phyloP scores from a whole-genome alignment of 2,329 filamentous ascomycete genomes.

The Cladosporium sp. region DNA sequence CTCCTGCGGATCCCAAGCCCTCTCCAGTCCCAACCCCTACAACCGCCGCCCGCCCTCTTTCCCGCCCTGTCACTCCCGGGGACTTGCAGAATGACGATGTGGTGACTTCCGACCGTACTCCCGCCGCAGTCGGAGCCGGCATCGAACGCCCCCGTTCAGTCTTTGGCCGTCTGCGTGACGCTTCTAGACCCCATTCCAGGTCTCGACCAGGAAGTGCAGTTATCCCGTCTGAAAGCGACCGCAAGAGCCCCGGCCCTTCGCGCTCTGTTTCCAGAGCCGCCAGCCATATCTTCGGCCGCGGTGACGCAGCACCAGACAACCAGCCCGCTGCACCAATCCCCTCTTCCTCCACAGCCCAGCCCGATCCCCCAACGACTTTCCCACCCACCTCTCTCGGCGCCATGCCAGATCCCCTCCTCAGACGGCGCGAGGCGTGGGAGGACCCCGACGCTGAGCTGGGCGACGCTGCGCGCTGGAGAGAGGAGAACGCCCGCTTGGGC shows the following conservation, averaged over 20 bases:
- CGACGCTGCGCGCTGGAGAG: neutral
- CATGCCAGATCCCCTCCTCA: neutral
- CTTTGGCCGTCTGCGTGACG: neutral
- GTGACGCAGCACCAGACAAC: neutral
- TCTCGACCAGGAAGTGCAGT: no score
- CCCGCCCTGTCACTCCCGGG: no score
- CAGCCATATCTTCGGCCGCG: neutral
- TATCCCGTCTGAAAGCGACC: neutral
- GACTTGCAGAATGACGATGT: neutral
- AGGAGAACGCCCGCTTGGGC: slow-evolving; percentile 19
- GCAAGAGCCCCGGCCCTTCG: slow-evolving; percentile 6
- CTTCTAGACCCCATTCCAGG: neutral
- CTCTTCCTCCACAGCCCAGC: neutral
- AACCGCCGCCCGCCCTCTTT: neutral
- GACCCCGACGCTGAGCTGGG: slow-evolving; percentile 3
- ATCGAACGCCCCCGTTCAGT: slow-evolving; percentile 2
- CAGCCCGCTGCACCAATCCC: neutral
- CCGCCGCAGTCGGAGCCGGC: neutral
- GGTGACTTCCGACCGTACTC: neutral
- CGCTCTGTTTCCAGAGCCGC: slow-evolving; percentile 3
- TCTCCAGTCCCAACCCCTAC: neutral
- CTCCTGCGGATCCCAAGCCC: neutral
- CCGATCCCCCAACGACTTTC: neutral
- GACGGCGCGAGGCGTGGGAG: slow-evolving; percentile 9
- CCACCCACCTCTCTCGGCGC: neutral